These are phyloP conservation scores for Suillus decipiens DNA, from an alignment of 768 basidiomycete species.

Conservation along the genomic window DNA sequence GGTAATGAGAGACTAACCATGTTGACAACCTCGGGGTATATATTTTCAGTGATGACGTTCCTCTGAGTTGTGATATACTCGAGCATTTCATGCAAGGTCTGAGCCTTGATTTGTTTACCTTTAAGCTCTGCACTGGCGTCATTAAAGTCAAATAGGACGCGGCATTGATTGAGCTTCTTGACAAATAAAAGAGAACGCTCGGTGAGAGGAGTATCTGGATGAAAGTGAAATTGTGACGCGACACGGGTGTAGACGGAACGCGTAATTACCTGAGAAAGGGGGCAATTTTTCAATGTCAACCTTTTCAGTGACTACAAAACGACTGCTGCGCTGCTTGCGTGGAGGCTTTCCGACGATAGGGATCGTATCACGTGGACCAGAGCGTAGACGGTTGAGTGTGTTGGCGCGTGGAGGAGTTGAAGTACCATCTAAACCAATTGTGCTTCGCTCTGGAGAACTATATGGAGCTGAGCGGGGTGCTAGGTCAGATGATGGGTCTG, in stretches of 20 bases:
- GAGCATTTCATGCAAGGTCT: constrained; percentile 96
- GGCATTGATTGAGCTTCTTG: constrained; percentile 94
- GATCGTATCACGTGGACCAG: constrained; percentile 93
- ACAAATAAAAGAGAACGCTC: constrained; percentile 92
- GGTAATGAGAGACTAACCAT: constrained; percentile 65
- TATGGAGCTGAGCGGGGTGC: constrained; percentile 43
- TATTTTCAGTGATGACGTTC: constrained; percentile 91
- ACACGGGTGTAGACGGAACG: constrained; percentile 28
- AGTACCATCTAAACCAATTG: constrained; percentile 47
- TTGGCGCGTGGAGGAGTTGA: constrained; percentile 66
- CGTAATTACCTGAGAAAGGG: constrained; percentile 70
- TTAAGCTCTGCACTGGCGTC: constrained; percentile 94
- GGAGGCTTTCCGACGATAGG: constrained; percentile 96
- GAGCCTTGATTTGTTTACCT: constrained; percentile 98
- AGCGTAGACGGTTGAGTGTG: constrained; percentile 72
- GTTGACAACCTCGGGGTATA: constrained; percentile 98
- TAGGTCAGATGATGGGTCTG: constrained; percentile 58
- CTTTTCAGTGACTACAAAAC: constrained; percentile 94
- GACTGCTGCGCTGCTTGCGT: constrained; percentile 94
- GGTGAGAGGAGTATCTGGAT: constrained; percentile 78
- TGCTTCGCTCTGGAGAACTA: constrained; percentile 50
- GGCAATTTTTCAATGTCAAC: constrained; percentile 95
- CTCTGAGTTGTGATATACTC: constrained; percentile 98
- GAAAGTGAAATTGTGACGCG: constrained; percentile 15
- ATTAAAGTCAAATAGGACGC: constrained; percentile 98